A percentile compares a stretch with the other conserved stretches of the same genome.
These are phyloP conservation scores for Murraya koenigii DNA, from an alignment of 345 rosid species.

Conservation along the genomic window DNA sequence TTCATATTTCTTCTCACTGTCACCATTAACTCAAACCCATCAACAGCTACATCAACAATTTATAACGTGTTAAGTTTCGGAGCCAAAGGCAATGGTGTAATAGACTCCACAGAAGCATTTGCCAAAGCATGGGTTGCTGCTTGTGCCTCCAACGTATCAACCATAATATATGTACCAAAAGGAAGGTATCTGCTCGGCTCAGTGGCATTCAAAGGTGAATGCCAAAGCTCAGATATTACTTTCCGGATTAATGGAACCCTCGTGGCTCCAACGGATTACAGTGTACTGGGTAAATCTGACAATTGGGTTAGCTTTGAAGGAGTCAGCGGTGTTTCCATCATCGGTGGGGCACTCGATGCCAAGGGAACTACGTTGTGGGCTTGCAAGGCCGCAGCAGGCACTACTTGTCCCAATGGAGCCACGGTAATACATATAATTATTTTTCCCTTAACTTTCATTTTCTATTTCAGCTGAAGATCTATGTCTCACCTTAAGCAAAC, in stretches of 20 bases:
- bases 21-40: neutral
- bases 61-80: slow-evolving; percentile 11
- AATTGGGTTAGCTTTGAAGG: slow-evolving; percentile 17
- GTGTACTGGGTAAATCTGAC: neutral
- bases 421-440: slow-evolving; percentile 3
- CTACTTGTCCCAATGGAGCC: slow-evolving; percentile 18
- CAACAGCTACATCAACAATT: neutral
- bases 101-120: slow-evolving; percentile 14
- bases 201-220: slow-evolving; percentile 5
- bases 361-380: slow-evolving; percentile 17
- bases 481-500: too few relatives aligned
- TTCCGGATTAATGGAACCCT: slow-evolving; percentile 9
- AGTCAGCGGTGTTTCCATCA: slow-evolving; percentile 14
- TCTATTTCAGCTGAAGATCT: too few relatives aligned
- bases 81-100: slow-evolving; percentile 8
- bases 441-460: neutral
- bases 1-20: neutral
- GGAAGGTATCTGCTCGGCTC: slow-evolving; percentile 20
- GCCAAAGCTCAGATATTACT: slow-evolving; percentile 2
- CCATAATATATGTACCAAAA: slow-evolving; percentile 12
- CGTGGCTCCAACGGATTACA: slow-evolving; percentile 8
- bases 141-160: slow-evolving; percentile 5
- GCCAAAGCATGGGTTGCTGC: slow-evolving; percentile 17
- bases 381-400: slow-evolving; percentile 10
- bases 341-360: slow-evolving; percentile 24